A percentile compares a stretch with the other conserved stretches of the same genome.
phyloP scores from a whole-genome alignment of 116 monocot genomes.

The Phalaenopsis hybrid region DNA sequence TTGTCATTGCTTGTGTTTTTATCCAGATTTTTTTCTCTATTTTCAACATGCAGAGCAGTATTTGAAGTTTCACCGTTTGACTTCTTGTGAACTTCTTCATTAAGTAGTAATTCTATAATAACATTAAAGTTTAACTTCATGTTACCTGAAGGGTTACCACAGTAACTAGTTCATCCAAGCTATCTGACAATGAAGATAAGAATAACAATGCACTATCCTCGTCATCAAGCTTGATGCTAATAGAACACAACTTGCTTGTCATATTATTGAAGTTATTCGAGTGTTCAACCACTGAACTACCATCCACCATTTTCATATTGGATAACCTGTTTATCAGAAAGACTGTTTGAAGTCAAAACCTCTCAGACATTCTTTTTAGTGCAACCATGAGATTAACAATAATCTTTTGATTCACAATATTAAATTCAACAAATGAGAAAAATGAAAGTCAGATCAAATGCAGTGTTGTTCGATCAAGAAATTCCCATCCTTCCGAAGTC shows the following conservation, averaged over 20 bases:
- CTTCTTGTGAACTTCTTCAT: background rate
- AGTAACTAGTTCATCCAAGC: background rate
- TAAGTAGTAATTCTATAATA: background rate
- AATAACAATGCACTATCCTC: background rate
- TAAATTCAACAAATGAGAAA: no score
- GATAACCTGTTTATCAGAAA: no score
- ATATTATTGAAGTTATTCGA: conserved; percentile 1
- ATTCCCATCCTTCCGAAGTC: no score
- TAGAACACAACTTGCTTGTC: background rate
- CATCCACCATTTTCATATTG: background rate
- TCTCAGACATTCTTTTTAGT: no score
- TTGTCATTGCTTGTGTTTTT: background rate
- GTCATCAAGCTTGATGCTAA: background rate
- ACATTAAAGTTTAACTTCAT: background rate
- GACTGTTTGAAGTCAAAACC: no score
- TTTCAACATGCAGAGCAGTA: background rate
- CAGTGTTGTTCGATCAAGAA: no score
- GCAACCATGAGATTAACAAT: no score
- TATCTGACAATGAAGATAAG: background rate
- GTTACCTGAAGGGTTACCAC: background rate
- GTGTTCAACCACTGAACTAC: no score
- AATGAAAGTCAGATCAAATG: no score
- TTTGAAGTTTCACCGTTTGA: background rate
- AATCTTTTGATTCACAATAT: no score
- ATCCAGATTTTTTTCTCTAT: background rate